Evolutionary conservation across 495 filamentous ascomycete genomes (phyloP).

Genomic region (Penicillium cosmopolitanum): DNA sequence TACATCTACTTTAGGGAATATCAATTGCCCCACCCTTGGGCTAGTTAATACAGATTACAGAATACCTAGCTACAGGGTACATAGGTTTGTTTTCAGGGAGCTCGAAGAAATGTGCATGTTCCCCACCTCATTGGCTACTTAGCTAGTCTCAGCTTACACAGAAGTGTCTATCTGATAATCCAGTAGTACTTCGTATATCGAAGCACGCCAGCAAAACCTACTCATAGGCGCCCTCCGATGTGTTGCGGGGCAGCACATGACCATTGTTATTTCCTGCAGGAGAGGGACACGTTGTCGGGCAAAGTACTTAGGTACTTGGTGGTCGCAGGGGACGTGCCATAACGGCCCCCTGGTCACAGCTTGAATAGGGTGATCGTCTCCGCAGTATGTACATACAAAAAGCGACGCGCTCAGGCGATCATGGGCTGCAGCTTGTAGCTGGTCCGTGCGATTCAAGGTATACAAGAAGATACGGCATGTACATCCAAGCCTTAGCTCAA

Average conservation of each 20-base stretch:
- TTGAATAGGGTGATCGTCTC: background rate
- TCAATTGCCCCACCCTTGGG: background rate
- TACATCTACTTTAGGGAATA: background rate
- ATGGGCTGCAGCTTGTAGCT: conserved; percentile 10
- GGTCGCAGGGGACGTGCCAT: conserved; percentile 12
- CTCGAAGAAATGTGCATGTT: background rate
- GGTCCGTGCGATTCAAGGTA: conserved; percentile 17
- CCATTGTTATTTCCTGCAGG: conserved; percentile 17
- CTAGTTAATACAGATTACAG: too few species aligned
- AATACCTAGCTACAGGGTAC: too few species aligned
- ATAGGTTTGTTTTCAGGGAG: background rate
- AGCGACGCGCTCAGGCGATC: conserved; percentile 21
- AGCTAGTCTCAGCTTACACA: background rate
- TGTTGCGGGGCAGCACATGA: conserved; percentile 20
- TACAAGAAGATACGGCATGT: background rate
- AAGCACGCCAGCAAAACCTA: conserved; percentile 12
- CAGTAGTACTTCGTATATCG: conserved; percentile 21
- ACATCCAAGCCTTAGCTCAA: background rate
- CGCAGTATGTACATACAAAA: background rate
- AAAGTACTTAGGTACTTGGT: conserved; percentile 3
- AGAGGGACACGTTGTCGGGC: conserved; percentile 21
- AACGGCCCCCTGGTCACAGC: background rate
- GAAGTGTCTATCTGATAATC: conserved; percentile 1
- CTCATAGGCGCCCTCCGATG: conserved; percentile 5
- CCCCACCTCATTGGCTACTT: background rate